Evolutionary conservation across 176 grass and related monocot species (phyloP).

Genomic region (Miscanthus lutarioriparius): DNA sequence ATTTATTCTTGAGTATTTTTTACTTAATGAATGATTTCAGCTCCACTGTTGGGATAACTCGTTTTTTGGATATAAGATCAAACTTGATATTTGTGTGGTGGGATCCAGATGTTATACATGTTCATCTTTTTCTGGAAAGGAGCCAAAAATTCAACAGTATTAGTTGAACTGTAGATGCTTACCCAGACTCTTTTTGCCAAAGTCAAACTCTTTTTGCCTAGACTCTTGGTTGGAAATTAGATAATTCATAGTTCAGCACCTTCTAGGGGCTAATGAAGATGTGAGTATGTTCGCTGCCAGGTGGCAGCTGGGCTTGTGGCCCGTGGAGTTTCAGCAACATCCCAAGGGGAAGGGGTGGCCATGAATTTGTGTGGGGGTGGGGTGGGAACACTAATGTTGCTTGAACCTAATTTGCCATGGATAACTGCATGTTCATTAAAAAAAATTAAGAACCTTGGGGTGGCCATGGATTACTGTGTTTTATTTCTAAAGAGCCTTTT

Average conservation of each 20-base stretch:
- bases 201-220: not conserved
- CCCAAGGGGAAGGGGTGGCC: too few relatives aligned
- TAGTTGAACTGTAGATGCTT: not conserved
- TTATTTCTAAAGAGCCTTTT: not conserved
- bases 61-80: not conserved
- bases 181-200: not conserved
- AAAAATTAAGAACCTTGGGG: not conserved
- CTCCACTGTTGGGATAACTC: not conserved
- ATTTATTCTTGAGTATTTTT: slow-evolving; percentile 20
- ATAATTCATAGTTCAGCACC: not conserved
- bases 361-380: too few relatives aligned
- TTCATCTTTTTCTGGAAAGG: not conserved
- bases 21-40: not conserved
- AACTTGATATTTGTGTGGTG: not conserved
- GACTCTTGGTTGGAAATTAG: not conserved
- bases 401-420: not conserved
- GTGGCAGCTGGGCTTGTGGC: too few relatives aligned
- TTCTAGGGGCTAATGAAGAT: not conserved
- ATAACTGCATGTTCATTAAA: not conserved
- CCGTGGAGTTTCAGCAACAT: too few relatives aligned
- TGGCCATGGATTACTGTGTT: not conserved
- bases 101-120: not conserved
- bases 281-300: not conserved
- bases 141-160: not conserved
- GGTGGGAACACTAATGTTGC: not conserved